A percentile compares a stretch with the other conserved stretches of the same genome.
Evolutionary conservation across 371 early-diverging fungal species (phyloP).

Genomic region (Lichtheimia ramosa): DNA sequence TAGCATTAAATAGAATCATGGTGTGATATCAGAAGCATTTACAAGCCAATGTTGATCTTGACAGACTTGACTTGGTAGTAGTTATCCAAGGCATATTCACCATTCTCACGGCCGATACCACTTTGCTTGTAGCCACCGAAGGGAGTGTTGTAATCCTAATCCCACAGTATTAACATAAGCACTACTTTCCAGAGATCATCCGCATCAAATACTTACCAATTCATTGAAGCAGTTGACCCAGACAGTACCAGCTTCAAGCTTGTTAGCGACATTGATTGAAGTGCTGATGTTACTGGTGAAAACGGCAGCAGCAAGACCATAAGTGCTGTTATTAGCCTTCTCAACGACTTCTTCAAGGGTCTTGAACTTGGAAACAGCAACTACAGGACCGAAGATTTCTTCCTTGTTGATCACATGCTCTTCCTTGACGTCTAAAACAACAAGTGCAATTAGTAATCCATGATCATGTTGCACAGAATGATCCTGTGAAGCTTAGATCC

Average conservation of each 20-base stretch:
- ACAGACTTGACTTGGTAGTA: constrained; percentile 47
- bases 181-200: not conserved
- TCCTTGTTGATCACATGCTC: constrained; percentile 67
- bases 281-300: constrained; percentile 72
- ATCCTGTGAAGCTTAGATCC: too few relatives aligned
- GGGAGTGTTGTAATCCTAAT: constrained; percentile 56
- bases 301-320: constrained; percentile 86
- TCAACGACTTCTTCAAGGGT: constrained; percentile 71
- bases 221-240: constrained; percentile 21
- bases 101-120: constrained; percentile 83
- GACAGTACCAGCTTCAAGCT: constrained; percentile 24
- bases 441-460: not conserved
- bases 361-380: constrained; percentile 68
- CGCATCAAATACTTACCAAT: constrained; percentile 50
- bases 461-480: not conserved
- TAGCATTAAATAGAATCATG: too few relatives aligned
- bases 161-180: not conserved
- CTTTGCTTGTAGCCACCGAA: constrained; percentile 89
- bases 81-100: constrained; percentile 73
- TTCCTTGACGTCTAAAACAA: constrained; percentile 24
- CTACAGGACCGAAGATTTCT: constrained; percentile 88
- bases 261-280: constrained; percentile 68
- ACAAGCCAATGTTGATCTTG: constrained; percentile 32
- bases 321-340: constrained; percentile 69
- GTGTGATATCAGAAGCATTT: not conserved